Evolutionary conservation across 1,284 basidiomycete genomes (phyloP), one percentile per base, ranked within the genome.

Genomic region (Coriolopsis trogii): DNA sequence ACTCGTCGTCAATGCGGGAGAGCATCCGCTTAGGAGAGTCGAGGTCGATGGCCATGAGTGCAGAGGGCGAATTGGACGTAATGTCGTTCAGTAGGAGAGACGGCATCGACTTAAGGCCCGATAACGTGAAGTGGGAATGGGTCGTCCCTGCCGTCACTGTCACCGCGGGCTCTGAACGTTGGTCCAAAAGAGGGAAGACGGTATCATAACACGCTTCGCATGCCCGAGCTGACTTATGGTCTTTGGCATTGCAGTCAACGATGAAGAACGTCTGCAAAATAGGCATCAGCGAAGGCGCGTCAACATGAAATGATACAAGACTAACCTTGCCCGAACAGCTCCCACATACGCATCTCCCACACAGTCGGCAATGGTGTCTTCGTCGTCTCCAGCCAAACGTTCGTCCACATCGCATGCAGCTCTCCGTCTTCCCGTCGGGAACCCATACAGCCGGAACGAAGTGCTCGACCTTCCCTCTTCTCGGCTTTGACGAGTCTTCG

Each of bases 381-480:
- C 95, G 73, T 55, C 91, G 77, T 67, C 90, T 81, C 77, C 93
- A 85, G 5, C 89, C 87, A 70, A 97, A 97, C 20, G 77, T 62
- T 45, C 81, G 75, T 10, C 82, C 82, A 65, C 94, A 97, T 12
- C 89, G 78, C 89, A 92, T 92, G 68, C 94, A 97, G 37, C 79
- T 78, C 54, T 83, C 80, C 7, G 90, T 87, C 64, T 82, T 88
- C 51, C 82, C 83, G 66, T 97, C 93, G 0, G 94, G 93, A 15
- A 95, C 87, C 94, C 94, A 97, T 9, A 96, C 84, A 0, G 95
- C 90, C 3, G 94, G 93, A 1, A 92, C 84, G 73, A 94, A 96
- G 69, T 92, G 88, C 41, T 95, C 91, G 30, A 95, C 85, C 56
- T 77, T 80, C 4, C 79, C 75, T 31, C 85, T 67, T 58, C 74